Evolutionary conservation across 768 basidiomycete genomes (phyloP).

Genomic region (Leccinum broughii): DNA sequence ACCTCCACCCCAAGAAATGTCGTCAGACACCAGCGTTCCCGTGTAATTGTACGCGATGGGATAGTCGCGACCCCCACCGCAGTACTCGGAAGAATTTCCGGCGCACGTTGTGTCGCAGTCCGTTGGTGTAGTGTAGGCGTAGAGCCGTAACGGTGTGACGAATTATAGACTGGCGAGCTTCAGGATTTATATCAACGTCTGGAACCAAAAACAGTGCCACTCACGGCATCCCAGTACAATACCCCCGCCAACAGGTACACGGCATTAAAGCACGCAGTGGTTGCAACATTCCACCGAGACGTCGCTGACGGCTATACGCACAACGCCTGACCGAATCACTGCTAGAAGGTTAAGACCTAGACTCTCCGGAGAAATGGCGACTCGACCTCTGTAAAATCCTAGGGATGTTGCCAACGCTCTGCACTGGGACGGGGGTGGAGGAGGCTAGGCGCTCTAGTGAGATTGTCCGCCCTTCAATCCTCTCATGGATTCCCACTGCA

Average conservation of each 20-base stretch:
- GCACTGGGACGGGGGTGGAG: slow-evolving; percentile 48
- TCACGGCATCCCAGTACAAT: slow-evolving; percentile 50
- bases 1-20: slow-evolving; percentile 1
- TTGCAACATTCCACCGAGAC: slow-evolving; percentile 51
- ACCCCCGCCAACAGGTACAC: slow-evolving; percentile 44
- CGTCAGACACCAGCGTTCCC: not conserved
- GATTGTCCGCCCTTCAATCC: slow-evolving; percentile 60
- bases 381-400: slow-evolving; percentile 66
- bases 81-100: slow-evolving; percentile 50
- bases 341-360: not conserved
- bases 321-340: slow-evolving; percentile 41
- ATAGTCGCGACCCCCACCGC: slow-evolving; percentile 64
- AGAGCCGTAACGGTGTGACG: slow-evolving; percentile 17
- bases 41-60: slow-evolving; percentile 20
- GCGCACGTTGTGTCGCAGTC: slow-evolving; percentile 48
- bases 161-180: slow-evolving; percentile 34
- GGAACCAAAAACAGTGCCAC: slow-evolving; percentile 17
- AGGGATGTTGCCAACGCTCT: slow-evolving; percentile 59
- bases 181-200: slow-evolving; percentile 43
- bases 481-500: slow-evolving; percentile 62
- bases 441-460: slow-evolving; percentile 61
- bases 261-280: slow-evolving; percentile 45
- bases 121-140: slow-evolving; percentile 38
- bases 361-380: not conserved
- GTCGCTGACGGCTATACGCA: slow-evolving; percentile 37